Conservation (phyloP, 768 basidiomycete species). For the Trametes punicea region DNA sequence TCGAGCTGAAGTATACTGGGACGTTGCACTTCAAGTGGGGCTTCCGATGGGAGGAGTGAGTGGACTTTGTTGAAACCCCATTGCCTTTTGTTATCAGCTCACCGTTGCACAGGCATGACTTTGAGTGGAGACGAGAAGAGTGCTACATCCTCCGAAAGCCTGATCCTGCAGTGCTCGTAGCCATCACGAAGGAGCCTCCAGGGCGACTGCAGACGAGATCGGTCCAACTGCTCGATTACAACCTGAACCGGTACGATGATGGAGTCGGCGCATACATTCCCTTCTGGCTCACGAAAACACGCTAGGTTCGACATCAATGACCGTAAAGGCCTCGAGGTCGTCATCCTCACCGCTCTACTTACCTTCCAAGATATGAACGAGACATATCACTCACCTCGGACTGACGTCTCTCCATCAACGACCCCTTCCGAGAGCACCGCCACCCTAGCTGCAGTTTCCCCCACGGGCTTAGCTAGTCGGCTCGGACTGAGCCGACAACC, state of each 20-base stretch:
- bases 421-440: constrained; percentile 1
- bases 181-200: constrained; percentile 72
- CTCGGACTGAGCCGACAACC: constrained; percentile 5
- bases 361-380: constrained; percentile 76
- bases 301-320: constrained; percentile 79
- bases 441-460: constrained; percentile 9
- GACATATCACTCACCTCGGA: constrained; percentile 37
- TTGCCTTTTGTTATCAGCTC: background rate
- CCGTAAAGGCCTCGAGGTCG: constrained; percentile 81
- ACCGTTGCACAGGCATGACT: constrained; percentile 59
- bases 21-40: constrained; percentile 71
- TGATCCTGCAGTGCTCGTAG: constrained; percentile 82
- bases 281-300: background rate
- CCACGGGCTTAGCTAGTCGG: background rate
- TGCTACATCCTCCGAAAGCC: constrained; percentile 83
- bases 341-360: constrained; percentile 69
- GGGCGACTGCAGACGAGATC: constrained; percentile 61
- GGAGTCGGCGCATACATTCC: background rate
- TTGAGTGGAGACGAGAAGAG: constrained; percentile 84
- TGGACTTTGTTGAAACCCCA: constrained; percentile 12
- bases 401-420: background rate
- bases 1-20: constrained; percentile 74
- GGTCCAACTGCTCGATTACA: constrained; percentile 82
- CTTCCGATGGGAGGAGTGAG: constrained; percentile 83
- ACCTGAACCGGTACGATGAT: constrained; percentile 63